A percentile compares a stretch with the other conserved stretches of the same genome.
These are phyloP conservation scores for Pleomassaria siparia DNA, from an alignment of 2,329 filamentous ascomycete genomes.

Conservation along the genomic window DNA sequence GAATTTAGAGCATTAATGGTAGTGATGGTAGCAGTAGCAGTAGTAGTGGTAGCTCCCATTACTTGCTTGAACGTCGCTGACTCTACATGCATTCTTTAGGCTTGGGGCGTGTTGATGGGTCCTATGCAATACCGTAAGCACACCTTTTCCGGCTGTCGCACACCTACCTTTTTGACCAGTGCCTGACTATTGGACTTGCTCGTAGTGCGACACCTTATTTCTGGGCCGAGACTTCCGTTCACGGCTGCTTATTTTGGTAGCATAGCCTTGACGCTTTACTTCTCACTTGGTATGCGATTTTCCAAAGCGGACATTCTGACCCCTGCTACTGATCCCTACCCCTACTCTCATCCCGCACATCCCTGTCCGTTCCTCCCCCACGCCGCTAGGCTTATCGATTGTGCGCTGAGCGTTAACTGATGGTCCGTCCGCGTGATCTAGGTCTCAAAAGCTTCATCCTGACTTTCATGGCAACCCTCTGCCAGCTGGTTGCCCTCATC, in stretches of 20 bases:
- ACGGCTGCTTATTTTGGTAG: slow-evolving; percentile 94
- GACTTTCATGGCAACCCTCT: slow-evolving; percentile 78
- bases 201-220: slow-evolving; percentile 74
- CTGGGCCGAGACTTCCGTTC: slow-evolving; percentile 82
- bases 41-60: neutral
- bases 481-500: slow-evolving; percentile 78
- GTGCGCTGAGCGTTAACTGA: slow-evolving; percentile 37
- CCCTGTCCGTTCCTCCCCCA: slow-evolving; percentile 30
- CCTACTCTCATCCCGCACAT: slow-evolving; percentile 20
- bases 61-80: neutral
- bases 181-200: slow-evolving; percentile 17
- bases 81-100: neutral
- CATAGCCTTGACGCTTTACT: slow-evolving; percentile 86
- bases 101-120: slow-evolving; percentile 91
- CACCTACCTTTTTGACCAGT: slow-evolving; percentile 9
- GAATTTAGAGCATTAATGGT: no score
- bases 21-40: no score
- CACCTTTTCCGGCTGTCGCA: slow-evolving; percentile 15
- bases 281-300: slow-evolving; percentile 61
- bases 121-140: slow-evolving; percentile 70
- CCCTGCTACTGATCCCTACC: slow-evolving; percentile 19
- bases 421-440: slow-evolving; percentile 39
- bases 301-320: slow-evolving; percentile 5
- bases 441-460: slow-evolving; percentile 83
- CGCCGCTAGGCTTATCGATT: slow-evolving; percentile 35